Base-by-base conservation (phyloP, 768 basidiomycete genomes). In the Krasilnikovozyma curviuscula region DNA sequence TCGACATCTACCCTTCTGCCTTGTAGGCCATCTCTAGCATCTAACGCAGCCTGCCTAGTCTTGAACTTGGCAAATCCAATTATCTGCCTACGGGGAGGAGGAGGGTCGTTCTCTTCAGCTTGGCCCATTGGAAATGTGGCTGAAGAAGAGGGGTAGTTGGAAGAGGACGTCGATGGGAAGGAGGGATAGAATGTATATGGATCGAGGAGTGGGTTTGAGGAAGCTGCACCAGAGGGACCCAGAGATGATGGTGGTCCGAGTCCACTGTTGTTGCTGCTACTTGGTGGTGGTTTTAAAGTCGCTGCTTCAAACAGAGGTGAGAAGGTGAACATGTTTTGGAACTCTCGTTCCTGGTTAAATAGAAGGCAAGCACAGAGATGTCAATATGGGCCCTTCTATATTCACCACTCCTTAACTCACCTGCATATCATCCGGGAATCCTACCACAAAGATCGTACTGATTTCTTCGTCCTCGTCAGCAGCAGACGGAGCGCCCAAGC, bases 271-370 rank as follows among this genome's bases (percentile, higher is more conserved):
- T n/a, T n/a, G n/a, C n/a, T n/a, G n/a, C n/a, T n/a, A n/a, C n/a
- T n/a, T 24, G 49, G 49, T 1, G 93, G 93, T 50, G 91, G 85
- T 72, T 95, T 98, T 56, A 98, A 72, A 6, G 89, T 93, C 7
- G 93, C 91, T 21, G 89, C 93, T 64, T 97, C 93, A 59, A 97
- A 98, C 10, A 88, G 93, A 1, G 74, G 68, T 3, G 83, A 85
- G 60, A 98, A 98, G 7, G 88, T 85, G 63, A 98, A 98, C 82
- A 98, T 91, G 63, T 95, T 95, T 65, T 91, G 85, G 65, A 97
- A 98, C 67, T 98, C 93, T 27, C 93, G 85, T 69, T 97, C 93
- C 88, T 95, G 56, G 3, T 46, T 54, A 33, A 31, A 30, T 19
- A 29, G 24, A 40, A 25, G 10, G 38, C 54, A 12, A 55, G 54